Conservation (phyloP, 2,329 filamentous ascomycete species). For the Fusarium siculi region DNA sequence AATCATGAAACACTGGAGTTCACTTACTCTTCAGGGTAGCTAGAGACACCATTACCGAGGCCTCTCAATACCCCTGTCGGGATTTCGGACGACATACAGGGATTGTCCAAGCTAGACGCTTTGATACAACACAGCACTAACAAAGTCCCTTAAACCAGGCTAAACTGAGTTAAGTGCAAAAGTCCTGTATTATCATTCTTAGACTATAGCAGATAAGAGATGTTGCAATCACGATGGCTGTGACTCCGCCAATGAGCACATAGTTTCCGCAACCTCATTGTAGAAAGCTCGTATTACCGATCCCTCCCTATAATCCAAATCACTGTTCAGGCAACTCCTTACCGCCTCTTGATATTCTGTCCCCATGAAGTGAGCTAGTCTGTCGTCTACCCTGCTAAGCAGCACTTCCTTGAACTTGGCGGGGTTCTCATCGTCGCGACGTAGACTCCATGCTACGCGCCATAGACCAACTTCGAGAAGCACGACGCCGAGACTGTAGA, state of each 20-base stretch:
- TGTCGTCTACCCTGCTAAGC: not conserved
- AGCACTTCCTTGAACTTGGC: not conserved
- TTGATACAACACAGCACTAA: not conserved
- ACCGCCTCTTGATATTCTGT: slow-evolving; percentile 2
- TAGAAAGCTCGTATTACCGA: slow-evolving; percentile 7
- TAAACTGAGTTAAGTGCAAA: not conserved
- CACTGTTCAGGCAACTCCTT: slow-evolving; percentile 7
- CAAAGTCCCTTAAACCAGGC: not conserved
- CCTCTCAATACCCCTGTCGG: not conserved
- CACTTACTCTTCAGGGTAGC: not conserved
- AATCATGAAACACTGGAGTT: not conserved
- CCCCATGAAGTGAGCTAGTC: slow-evolving; percentile 12
- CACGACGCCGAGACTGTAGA: slow-evolving; percentile 13
- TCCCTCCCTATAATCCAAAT: not conserved
- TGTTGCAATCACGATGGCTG: not conserved
- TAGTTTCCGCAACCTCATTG: slow-evolving; percentile 8
- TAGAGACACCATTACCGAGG: not conserved
- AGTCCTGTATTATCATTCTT: not conserved
- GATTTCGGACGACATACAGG: not conserved
- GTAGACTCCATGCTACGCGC: not conserved
- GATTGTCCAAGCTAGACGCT: not conserved
- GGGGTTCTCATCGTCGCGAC: not conserved
- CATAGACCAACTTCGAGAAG: slow-evolving; percentile 12
- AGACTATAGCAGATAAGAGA: not conserved
- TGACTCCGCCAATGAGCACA: slow-evolving; percentile 13